Percentiles rank a stretch among this genome's conserved stretches.
Conservation (phyloP, 345 rosid genomes). For the Passiflora organensis region DNA sequence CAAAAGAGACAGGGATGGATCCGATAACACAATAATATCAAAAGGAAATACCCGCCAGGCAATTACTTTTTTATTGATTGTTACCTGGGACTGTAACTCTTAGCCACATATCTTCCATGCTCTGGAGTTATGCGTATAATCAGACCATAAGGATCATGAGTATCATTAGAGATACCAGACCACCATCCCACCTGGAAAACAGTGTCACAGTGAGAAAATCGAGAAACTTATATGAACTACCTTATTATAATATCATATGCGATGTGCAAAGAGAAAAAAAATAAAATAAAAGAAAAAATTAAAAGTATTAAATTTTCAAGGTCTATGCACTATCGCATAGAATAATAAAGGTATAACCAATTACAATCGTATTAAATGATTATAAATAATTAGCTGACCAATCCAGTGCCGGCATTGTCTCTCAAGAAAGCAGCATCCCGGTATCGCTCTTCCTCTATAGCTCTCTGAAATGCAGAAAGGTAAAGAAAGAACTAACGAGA, state of each 20-base stretch:
- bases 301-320: too few species aligned
- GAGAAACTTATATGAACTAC: neutral
- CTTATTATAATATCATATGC: neutral
- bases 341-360: neutral
- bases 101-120: slow-evolving; percentile 52
- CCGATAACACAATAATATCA: too few species aligned
- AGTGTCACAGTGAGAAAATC: slow-evolving; percentile 1
- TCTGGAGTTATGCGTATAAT: slow-evolving; percentile 84
- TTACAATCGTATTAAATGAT: too few species aligned
- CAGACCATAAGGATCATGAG: slow-evolving; percentile 73
- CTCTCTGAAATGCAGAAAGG: slow-evolving; percentile 46
- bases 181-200: slow-evolving; percentile 89
- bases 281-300: too few species aligned
- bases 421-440: slow-evolving; percentile 72
- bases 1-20: too few species aligned
- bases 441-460: slow-evolving; percentile 64
- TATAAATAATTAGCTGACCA: slow-evolving; percentile 45
- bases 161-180: slow-evolving; percentile 81
- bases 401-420: slow-evolving; percentile 82
- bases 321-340: neutral
- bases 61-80: neutral
- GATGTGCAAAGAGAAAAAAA: neutral
- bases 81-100: slow-evolving; percentile 59
- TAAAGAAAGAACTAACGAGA: neutral
- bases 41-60: too few species aligned